A percentile compares a stretch with the other conserved stretches of the same genome.
Evolutionary conservation across 139 green algal species (phyloP).

Genomic region (Astrephomene gubernaculifera): DNA sequence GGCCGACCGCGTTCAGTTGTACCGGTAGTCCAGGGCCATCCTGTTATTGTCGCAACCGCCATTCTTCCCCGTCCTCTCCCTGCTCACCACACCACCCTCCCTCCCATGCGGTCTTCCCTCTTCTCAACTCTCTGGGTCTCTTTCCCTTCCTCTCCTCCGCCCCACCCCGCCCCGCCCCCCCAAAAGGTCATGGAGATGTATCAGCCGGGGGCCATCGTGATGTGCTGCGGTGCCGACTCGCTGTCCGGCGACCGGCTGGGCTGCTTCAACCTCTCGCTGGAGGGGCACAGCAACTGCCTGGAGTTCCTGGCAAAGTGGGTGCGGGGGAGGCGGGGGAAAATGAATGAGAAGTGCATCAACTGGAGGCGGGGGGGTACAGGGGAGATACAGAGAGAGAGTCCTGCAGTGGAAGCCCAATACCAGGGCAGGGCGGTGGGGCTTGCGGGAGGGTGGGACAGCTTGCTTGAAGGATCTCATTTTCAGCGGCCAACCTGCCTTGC

Average conservation of each 20-base stretch:
- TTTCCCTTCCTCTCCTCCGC: neutral
- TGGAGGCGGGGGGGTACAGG: neutral
- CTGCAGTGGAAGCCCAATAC: too few relatives aligned
- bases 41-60: neutral
- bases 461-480: too few relatives aligned
- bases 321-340: too few relatives aligned
- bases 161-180: neutral
- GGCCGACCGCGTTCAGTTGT: too few relatives aligned
- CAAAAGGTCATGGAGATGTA: constrained; percentile 95
- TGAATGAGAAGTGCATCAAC: too few relatives aligned
- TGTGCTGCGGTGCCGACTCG: constrained; percentile 97
- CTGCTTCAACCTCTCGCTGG: constrained; percentile 98
- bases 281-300: constrained; percentile 92
- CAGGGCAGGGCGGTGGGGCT: too few relatives aligned
- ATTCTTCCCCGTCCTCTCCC: neutral
- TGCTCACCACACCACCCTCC: neutral
- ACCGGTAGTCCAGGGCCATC: neutral
- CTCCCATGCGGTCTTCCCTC: neutral
- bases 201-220: constrained; percentile 95
- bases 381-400: neutral
- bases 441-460: too few relatives aligned
- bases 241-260: constrained; percentile 96
- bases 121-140: neutral
- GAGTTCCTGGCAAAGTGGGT: constrained; percentile 90
- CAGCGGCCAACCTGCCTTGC: too few relatives aligned